Percentiles rank a stretch among this genome's conserved stretches.
Evolutionary conservation across 2,329 filamentous ascomycete genomes (phyloP).

Genomic region (Boeremia exigua): DNA sequence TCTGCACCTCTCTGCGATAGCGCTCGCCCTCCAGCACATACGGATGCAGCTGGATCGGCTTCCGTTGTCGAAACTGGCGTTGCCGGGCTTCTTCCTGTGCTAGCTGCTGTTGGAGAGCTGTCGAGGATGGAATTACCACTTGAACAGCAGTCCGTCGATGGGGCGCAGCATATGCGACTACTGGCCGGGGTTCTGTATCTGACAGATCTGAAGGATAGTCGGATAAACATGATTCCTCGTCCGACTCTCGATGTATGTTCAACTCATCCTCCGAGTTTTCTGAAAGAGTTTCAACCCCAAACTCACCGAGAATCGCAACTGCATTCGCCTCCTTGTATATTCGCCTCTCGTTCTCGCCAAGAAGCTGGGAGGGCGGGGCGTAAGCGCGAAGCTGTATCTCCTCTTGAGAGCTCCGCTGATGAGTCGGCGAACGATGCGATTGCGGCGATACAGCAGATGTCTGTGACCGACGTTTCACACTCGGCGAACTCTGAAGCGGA

Average conservation of each 20-base stretch:
- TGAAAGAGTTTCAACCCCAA: slow-evolving; percentile 30
- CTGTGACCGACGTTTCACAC: slow-evolving; percentile 6
- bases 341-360: background rate
- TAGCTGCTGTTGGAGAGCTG: slow-evolving; percentile 22
- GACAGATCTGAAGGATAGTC: slow-evolving; percentile 27
- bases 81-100: slow-evolving; percentile 31
- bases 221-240: slow-evolving; percentile 16
- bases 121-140: slow-evolving; percentile 39
- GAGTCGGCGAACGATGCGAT: slow-evolving; percentile 5
- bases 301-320: slow-evolving; percentile 23
- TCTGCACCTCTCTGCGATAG: slow-evolving; percentile 52
- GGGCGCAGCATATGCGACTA: slow-evolving; percentile 21
- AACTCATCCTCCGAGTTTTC: slow-evolving; percentile 34
- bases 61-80: slow-evolving; percentile 52
- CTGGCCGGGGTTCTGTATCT: slow-evolving; percentile 18
- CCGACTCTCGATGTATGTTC: slow-evolving; percentile 14
- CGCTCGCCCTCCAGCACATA: slow-evolving; percentile 54
- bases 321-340: background rate
- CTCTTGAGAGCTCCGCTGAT: slow-evolving; percentile 9
- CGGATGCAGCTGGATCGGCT: slow-evolving; percentile 57
- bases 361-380: slow-evolving; percentile 10
- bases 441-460: slow-evolving; percentile 10
- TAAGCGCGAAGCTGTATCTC: slow-evolving; percentile 12
- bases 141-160: slow-evolving; percentile 35
- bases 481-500: slow-evolving; percentile 31